Evolutionary conservation across 352 stramenopile species (phyloP).

Genomic region (Labyrinthula sp.): DNA sequence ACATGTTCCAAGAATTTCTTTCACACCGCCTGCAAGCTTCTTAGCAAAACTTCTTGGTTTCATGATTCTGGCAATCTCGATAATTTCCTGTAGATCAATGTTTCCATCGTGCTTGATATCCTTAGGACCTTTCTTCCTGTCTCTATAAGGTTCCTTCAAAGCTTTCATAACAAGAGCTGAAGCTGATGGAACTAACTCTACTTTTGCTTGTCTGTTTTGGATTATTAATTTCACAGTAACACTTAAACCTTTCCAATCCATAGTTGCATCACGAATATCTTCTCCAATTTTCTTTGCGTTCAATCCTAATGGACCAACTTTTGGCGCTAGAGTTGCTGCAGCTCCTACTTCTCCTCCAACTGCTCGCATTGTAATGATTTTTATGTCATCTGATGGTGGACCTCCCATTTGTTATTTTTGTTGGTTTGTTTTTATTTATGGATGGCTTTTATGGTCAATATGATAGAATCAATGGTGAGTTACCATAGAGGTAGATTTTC

Average conservation of each 20-base stretch:
- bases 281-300: conserved; percentile 99
- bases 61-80: conserved; percentile 92
- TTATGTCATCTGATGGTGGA: conserved; percentile 1
- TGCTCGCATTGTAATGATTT: conserved; percentile 57
- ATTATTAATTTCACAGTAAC: conserved; percentile 99
- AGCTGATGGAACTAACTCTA: conserved; percentile 82
- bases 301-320: conserved; percentile 98
- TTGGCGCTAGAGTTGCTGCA: conserved; percentile 91
- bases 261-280: conserved; percentile 98
- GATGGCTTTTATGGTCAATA: too few relatives aligned
- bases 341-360: conserved; percentile 94
- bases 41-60: conserved; percentile 86
- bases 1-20: conserved; percentile 96
- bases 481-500: too few relatives aligned
- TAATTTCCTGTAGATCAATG: conserved; percentile 95
- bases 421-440: too few relatives aligned
- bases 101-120: conserved; percentile 98
- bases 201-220: conserved; percentile 78
- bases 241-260: conserved; percentile 98
- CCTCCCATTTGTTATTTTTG: too few relatives aligned
- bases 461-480: too few relatives aligned
- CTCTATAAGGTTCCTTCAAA: conserved; percentile 92
- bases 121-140: conserved; percentile 83
- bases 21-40: conserved; percentile 82
- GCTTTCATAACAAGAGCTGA: conserved; percentile 98